Conservation (phyloP, 169 alveolate species). For the Eimeria praecox region DNA sequence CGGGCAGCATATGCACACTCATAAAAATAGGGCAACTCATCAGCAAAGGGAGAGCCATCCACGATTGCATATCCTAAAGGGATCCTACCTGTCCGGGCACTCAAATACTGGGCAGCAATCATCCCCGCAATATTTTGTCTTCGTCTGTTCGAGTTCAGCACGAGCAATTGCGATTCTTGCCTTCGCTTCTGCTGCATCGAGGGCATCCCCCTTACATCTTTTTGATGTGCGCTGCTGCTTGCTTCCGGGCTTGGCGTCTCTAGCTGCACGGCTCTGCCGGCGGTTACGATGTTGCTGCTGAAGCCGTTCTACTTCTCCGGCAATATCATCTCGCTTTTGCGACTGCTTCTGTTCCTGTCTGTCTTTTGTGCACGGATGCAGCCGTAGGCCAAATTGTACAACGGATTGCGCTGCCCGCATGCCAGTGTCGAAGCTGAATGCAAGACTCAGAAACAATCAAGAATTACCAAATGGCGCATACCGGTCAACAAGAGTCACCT, state of each 20-base stretch:
- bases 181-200: slow-evolving; percentile 45
- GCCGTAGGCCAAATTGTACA: slow-evolving; percentile 74
- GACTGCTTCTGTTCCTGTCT: slow-evolving; percentile 41
- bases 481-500: not conserved
- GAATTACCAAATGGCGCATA: not conserved
- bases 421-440: slow-evolving; percentile 68
- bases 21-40: not conserved
- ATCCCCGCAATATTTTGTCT: slow-evolving; percentile 64
- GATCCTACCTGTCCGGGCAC: slow-evolving; percentile 48
- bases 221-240: slow-evolving; percentile 31
- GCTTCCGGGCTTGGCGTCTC: slow-evolving; percentile 13
- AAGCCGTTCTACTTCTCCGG: slow-evolving; percentile 17
- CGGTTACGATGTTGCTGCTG: slow-evolving; percentile 75
- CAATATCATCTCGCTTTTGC: not conserved
- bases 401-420: slow-evolving; percentile 78
- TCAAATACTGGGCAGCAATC: slow-evolving; percentile 50
- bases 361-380: slow-evolving; percentile 61
- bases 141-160: slow-evolving; percentile 50
- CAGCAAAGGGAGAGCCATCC: too few relatives aligned
- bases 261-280: slow-evolving; percentile 18
- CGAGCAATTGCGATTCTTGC: slow-evolving; percentile 54
- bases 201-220: not conserved
- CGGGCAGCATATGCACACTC: not conserved
- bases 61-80: not conserved
- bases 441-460: not conserved